A percentile compares a stretch with the other conserved stretches of the same genome.
Conservation (phyloP, 495 filamentous ascomycete species). For the Neurospora sp. region DNA sequence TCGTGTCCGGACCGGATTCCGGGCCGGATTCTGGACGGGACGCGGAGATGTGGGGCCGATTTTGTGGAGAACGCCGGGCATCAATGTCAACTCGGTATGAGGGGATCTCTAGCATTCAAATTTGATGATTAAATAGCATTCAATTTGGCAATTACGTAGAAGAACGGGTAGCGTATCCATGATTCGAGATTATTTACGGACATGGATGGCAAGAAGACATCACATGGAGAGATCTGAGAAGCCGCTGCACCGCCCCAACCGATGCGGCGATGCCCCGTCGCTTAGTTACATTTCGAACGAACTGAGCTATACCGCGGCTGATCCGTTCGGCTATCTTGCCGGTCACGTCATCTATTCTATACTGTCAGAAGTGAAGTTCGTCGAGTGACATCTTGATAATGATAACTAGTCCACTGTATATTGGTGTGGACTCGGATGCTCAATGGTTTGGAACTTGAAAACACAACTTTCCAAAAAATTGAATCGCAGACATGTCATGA, state of each 20-base stretch:
- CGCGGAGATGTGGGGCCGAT: background rate
- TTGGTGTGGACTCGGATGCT: background rate
- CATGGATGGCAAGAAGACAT: background rate
- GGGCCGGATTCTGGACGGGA: background rate
- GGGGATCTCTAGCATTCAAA: no score
- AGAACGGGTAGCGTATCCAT: background rate
- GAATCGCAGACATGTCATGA: background rate
- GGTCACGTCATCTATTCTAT: background rate
- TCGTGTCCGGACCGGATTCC: background rate
- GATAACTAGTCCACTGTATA: background rate
- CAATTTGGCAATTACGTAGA: no score
- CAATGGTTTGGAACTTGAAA: background rate
- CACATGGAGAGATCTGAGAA: background rate
- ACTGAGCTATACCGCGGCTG: background rate
- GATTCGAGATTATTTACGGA: background rate
- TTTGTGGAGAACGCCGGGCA: background rate
- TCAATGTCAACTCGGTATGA: background rate
- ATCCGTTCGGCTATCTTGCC: background rate
- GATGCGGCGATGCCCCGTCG: background rate
- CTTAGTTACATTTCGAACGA: background rate
- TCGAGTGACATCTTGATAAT: background rate
- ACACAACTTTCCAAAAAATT: background rate
- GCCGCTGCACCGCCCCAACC: background rate
- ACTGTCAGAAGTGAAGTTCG: background rate
- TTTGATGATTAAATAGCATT: no score